Evolutionary conservation across 805 yeast species (phyloP).

Genomic region (Barnettozyma californica): DNA sequence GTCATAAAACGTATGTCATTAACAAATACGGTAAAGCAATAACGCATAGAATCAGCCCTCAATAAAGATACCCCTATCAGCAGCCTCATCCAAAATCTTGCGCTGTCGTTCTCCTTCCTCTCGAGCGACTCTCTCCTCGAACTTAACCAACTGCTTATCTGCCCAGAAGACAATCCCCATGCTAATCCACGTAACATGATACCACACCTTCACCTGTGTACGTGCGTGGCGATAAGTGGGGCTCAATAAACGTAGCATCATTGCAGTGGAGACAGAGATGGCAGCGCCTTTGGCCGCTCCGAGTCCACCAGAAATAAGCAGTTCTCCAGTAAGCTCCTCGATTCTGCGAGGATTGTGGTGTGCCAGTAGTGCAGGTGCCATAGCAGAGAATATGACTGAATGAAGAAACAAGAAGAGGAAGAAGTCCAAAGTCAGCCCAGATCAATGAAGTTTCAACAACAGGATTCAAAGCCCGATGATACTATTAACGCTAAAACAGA

Average conservation of each 20-base stretch:
- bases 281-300: slow-evolving; percentile 40
- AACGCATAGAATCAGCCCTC: slow-evolving; percentile 25
- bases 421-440: not conserved
- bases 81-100: slow-evolving; percentile 36
- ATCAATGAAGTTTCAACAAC: not conserved
- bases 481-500: not conserved
- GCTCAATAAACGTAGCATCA: slow-evolving; percentile 30
- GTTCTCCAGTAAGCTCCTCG: slow-evolving; percentile 32
- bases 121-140: slow-evolving; percentile 30
- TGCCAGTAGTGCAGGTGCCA: slow-evolving; percentile 28
- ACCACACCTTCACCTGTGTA: slow-evolving; percentile 35
- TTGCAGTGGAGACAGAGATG: slow-evolving; percentile 31
- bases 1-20: not conserved
- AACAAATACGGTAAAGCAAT: not conserved
- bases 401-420: not conserved
- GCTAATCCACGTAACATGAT: slow-evolving; percentile 37
- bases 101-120: slow-evolving; percentile 32
- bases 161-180: slow-evolving; percentile 38
- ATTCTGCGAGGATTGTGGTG: slow-evolving; percentile 35
- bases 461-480: not conserved
- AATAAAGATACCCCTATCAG: slow-evolving; percentile 38
- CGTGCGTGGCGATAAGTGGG: slow-evolving; percentile 34
- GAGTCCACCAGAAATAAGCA: slow-evolving; percentile 32
- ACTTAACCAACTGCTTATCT: slow-evolving; percentile 33
- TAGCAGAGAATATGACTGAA: not conserved